These are phyloP conservation scores for Fermentozyma sake DNA, from an alignment of 1,139 yeast species.

Conservation along the genomic window DNA sequence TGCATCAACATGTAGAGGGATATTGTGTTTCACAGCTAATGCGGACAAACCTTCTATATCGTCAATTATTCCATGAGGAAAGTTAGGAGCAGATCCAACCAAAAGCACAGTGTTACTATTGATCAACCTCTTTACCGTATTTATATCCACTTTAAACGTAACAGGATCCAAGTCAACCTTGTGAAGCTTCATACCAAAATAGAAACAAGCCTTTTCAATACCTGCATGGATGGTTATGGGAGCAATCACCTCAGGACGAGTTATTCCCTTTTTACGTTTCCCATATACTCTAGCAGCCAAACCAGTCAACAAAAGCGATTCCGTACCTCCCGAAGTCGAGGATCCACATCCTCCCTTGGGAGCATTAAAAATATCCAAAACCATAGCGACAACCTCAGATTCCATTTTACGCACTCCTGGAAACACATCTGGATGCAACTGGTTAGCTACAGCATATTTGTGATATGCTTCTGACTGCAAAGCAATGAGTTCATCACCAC, in stretches of 20 bases:
- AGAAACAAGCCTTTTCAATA: slow-evolving; percentile 87
- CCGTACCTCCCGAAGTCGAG: slow-evolving; percentile 97
- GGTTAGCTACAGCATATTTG: slow-evolving; percentile 82
- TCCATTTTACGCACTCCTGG: slow-evolving; percentile 98
- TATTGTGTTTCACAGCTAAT: slow-evolving; percentile 56
- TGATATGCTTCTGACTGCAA: slow-evolving; percentile 76
- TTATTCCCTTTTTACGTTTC: slow-evolving; percentile 51
- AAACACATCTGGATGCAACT: slow-evolving; percentile 93
- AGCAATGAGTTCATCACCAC: slow-evolving; percentile 69
- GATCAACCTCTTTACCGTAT: slow-evolving; percentile 59
- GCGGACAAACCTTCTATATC: slow-evolving; percentile 71
- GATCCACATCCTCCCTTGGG: slow-evolving; percentile 83
- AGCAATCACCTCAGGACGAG: slow-evolving; percentile 80
- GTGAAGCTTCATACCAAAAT: slow-evolving; percentile 81
- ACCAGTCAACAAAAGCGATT: slow-evolving; percentile 80
- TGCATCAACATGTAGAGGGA: slow-evolving; percentile 93
- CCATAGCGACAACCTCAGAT: slow-evolving; percentile 92
- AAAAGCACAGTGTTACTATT: slow-evolving; percentile 76
- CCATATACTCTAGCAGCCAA: slow-evolving; percentile 78
- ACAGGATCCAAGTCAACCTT: slow-evolving; percentile 73
- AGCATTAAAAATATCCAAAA: slow-evolving; percentile 64
- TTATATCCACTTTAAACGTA: slow-evolving; percentile 64
- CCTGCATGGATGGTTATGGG: slow-evolving; percentile 94
- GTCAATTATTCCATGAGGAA: slow-evolving; percentile 94
- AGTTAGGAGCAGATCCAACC: slow-evolving; percentile 94